Base-by-base conservation (phyloP, 2,329 filamentous ascomycete genomes). In the Pyricularia grisea region DNA sequence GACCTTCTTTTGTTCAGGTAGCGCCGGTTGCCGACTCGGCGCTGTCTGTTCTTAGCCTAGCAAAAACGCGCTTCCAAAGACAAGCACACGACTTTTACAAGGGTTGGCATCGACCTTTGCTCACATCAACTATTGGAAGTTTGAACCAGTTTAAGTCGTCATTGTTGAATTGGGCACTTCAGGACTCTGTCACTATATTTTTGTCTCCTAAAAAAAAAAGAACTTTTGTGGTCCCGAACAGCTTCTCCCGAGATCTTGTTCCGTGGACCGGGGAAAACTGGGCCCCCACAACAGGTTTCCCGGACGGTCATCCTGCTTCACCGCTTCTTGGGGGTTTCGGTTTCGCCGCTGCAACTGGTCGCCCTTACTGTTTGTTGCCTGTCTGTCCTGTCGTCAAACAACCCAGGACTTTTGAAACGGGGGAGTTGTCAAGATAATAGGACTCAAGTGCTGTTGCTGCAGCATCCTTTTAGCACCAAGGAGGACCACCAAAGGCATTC, bases 281-380 rank as follows among this genome's bases (percentile, higher is more conserved):
- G 60, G 60, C 25, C 60, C 60, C 58, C 50, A n/a, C 50, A 63
- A 30, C 60, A 63, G 60, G 60, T 63, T 63, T 63, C 60, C 60
- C 25, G 60, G 60, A 63, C 60, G n/a, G 60, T 63, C 60, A 63
- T 10, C 60, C 11, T 28, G 25, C 60, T 63, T 63, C 60, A 63
- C 60, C 60, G 60, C 60, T 28, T 63, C 60, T 63, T 63, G 60
- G 25, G 27, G 42, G 42, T 50, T 28, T 25, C 58, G 58, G 11
- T 61, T 61, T 28, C 23, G 23, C 27, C 60, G 60, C 60, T 63
- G 25, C 60, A 63, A 61, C 58, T 61, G 23, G 10, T 61, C 23
- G 25, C 58, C 58, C n/a, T 28, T 63, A 7, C 60, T 28, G 6
- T n/a, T n/a, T 50, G 20, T n/a, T 20, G 20, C 20, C 20, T 50